These are phyloP conservation scores for Lepidopterella palustris DNA, from an alignment of 495 filamentous ascomycete genomes.

Conservation along the genomic window DNA sequence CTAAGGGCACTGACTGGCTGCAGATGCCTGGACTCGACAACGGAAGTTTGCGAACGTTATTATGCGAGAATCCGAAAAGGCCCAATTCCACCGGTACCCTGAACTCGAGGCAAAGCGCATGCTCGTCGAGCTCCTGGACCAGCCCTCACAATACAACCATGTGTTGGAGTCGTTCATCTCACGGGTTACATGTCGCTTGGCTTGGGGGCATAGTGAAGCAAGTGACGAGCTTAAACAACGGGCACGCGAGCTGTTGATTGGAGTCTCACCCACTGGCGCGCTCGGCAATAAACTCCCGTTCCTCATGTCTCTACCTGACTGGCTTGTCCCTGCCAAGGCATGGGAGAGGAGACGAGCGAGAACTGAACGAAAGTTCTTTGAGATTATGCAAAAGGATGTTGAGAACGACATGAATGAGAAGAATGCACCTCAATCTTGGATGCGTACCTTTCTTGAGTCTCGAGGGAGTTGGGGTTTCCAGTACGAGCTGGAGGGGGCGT, in stretches of 20 bases:
- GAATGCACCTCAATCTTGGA: constrained; percentile 32
- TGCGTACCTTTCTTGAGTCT: constrained; percentile 31
- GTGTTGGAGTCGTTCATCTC: constrained; percentile 54
- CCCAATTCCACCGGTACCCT: constrained; percentile 46
- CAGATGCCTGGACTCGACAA: constrained; percentile 54
- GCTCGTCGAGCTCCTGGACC: constrained; percentile 39
- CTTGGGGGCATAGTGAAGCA: constrained; percentile 50
- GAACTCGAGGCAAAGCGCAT: constrained; percentile 50
- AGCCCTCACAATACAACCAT: constrained; percentile 46
- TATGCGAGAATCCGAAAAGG: constrained; percentile 44
- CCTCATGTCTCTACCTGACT: constrained; percentile 33
- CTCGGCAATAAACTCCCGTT: constrained; percentile 45
- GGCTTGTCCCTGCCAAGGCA: constrained; percentile 32
- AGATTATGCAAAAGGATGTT: constrained; percentile 32
- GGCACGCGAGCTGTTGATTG: constrained; percentile 52
- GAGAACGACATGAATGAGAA: constrained; percentile 27
- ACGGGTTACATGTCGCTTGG: constrained; percentile 51
- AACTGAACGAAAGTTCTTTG: constrained; percentile 34
- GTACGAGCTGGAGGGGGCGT: constrained; percentile 40
- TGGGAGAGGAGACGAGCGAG: constrained; percentile 32
- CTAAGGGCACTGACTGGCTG: constrained; percentile 6
- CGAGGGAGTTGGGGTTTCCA: constrained; percentile 28
- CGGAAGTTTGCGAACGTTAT: constrained; percentile 52
- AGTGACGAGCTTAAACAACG: constrained; percentile 45
- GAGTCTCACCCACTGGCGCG: constrained; percentile 51